Evolutionary conservation across 495 filamentous ascomycete species (phyloP).

Genomic region (Annulohypoxylon nitens): DNA sequence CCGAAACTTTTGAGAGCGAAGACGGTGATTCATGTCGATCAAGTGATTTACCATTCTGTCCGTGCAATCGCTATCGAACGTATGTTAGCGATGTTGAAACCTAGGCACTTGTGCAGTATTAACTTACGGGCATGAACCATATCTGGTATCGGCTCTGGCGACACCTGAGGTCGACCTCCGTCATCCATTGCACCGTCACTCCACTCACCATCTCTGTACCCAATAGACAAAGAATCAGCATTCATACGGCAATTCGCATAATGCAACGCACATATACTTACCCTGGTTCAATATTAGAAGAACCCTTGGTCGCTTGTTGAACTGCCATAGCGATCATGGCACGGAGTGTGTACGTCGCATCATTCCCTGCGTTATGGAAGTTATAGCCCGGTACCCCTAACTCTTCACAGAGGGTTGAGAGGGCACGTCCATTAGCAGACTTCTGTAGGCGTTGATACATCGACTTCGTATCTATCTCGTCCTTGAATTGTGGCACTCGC

Average conservation of each 20-base stretch:
- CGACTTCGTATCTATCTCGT: conserved; percentile 76
- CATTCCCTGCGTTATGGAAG: conserved; percentile 95
- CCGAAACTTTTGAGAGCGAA: not conserved
- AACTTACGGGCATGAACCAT: conserved; percentile 4
- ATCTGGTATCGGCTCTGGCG: conserved; percentile 4
- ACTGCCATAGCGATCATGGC: conserved; percentile 78
- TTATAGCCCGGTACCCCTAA: conserved; percentile 72
- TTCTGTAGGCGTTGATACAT: conserved; percentile 72
- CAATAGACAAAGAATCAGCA: conserved; percentile 18
- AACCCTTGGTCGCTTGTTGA: conserved; percentile 46
- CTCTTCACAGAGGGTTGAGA: conserved; percentile 72
- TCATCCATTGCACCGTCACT: conserved; percentile 49
- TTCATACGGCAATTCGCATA: not conserved
- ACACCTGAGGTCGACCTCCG: conserved; percentile 41
- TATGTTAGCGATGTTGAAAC: not conserved
- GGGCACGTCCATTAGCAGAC: conserved; percentile 63
- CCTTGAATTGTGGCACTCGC: conserved; percentile 65
- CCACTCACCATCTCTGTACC: conserved; percentile 38
- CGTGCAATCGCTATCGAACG: not conserved
- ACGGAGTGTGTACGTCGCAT: conserved; percentile 86
- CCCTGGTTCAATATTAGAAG: not conserved
- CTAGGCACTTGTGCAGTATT: too few relatives aligned
- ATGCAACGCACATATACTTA: conserved; percentile 18
- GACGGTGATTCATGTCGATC: not conserved
- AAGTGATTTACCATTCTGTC: conserved; percentile 10